Base-by-base conservation (phyloP, 2,329 filamentous ascomycete genomes). In the Scolecobasidium constrictum region DNA sequence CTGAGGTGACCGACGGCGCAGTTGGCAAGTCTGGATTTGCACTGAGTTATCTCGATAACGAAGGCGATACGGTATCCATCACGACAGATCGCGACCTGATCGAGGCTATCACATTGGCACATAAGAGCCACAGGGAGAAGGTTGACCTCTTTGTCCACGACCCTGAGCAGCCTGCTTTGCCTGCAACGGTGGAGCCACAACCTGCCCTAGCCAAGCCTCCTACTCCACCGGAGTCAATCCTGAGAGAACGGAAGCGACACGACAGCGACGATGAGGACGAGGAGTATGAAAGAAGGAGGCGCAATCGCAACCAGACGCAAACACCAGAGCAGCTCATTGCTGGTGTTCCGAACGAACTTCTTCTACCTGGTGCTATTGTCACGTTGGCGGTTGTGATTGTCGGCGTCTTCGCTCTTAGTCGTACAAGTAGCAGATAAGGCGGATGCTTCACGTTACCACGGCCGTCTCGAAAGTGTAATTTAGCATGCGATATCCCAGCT, bases 101-200 rank as follows among this genome's bases (percentile, higher is more conserved):
- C 2, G 92, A 98, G 63, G 87, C 92, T 2, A 86, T 98, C 51
- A 72, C 81, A 16, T 74, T 96, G 20, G 86, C 90, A 4, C 81
- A 86, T 47, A 79, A 83, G 46, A 73, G 76, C 36, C 78, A 72
- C 52, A 80, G 78, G 36, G 92, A 96, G 52, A 98, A 98, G 72
- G 92, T 98, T 16, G 92, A 98, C 55, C 73, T 98, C 13, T 96
- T 94, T 54, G 88, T 96, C 11, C 92, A 98, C 59, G 84, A 98
- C 54, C 88, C 90, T 1, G 78, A 87, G 49, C 83, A 92, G 64
- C 79, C 90, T n/a, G 84, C 88, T 0, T 73, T 87, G n/a, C 68
- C 78, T 7, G 68, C 74, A 1, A 73, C 77, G 0, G 62, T 79
- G 9, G 72, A 81, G 31, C 76, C 77, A 28, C 69, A 76, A 46